Evolutionary conservation across 192 early-diverging fungal species (phyloP).

Genomic region (Ramicandelaber brevisporus): DNA sequence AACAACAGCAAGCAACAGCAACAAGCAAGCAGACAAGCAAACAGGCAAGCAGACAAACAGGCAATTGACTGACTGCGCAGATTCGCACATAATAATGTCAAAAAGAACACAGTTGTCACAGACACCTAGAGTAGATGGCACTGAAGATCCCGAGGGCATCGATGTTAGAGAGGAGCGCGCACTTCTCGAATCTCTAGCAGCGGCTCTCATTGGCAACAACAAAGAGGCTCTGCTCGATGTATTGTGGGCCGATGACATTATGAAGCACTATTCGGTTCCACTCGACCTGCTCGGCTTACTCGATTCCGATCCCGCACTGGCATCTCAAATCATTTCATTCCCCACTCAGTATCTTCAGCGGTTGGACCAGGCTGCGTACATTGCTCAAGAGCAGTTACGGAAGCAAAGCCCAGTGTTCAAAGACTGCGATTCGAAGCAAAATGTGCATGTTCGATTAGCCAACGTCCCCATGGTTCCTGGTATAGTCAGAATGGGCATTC

Average conservation of each 20-base stretch:
- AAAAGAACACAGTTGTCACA: too few species aligned
- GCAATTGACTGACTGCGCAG: too few species aligned
- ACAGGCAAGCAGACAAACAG: too few species aligned
- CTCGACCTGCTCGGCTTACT: conserved; percentile 1
- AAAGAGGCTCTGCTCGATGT: too few species aligned
- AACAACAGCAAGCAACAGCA: too few species aligned
- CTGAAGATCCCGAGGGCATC: too few species aligned
- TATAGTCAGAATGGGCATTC: conserved; percentile 18
- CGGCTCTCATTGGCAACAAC: too few species aligned
- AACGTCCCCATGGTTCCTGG: conserved; percentile 10
- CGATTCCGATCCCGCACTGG: not conserved
- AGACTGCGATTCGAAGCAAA: conserved; percentile 7
- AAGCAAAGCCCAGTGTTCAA: not conserved
- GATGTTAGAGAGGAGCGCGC: too few species aligned
- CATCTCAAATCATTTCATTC: not conserved
- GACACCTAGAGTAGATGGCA: too few species aligned
- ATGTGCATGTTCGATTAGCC: conserved; percentile 8
- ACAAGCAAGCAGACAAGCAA: too few species aligned
- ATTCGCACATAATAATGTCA: too few species aligned
- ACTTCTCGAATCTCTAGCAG: too few species aligned
- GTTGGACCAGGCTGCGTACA: not conserved
- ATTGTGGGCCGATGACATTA: not conserved
- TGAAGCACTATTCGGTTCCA: not conserved
- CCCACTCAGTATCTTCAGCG: conserved; percentile 1
- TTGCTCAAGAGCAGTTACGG: not conserved